Evolutionary conservation across 2,329 filamentous ascomycete genomes (phyloP).

Genomic region (Cladophialophora bantiana): DNA sequence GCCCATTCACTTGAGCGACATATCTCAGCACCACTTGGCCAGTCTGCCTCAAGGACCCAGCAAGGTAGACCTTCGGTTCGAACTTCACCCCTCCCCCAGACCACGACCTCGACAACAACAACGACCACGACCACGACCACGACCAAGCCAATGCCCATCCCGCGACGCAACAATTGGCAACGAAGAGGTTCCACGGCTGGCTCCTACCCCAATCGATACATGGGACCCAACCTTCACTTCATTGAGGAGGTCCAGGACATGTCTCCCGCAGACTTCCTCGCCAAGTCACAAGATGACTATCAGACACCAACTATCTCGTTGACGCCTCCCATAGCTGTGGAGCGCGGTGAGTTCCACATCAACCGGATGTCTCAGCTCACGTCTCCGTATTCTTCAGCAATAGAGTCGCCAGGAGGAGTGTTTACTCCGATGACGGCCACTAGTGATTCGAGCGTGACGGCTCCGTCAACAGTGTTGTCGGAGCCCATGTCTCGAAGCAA

Average conservation of each 20-base stretch:
- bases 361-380: slow-evolving; percentile 39
- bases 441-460: slow-evolving; percentile 42
- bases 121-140: slow-evolving; percentile 44
- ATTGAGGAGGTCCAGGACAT: slow-evolving; percentile 51
- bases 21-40: slow-evolving; percentile 34
- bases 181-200: slow-evolving; percentile 42
- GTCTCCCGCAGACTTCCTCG: slow-evolving; percentile 52
- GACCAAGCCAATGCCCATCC: slow-evolving; percentile 41
- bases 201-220: slow-evolving; percentile 49
- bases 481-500: slow-evolving; percentile 54
- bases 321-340: slow-evolving; percentile 41
- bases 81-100: slow-evolving; percentile 30
- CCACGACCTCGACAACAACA: slow-evolving; percentile 41
- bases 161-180: slow-evolving; percentile 31
- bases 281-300: slow-evolving; percentile 47
- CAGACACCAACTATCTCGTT: slow-evolving; percentile 38
- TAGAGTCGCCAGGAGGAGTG: slow-evolving; percentile 39
- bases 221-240: slow-evolving; percentile 43
- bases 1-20: slow-evolving; percentile 37
- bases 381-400: slow-evolving; percentile 38
- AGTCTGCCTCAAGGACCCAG: slow-evolving; percentile 20
- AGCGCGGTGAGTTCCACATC: slow-evolving; percentile 41
- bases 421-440: slow-evolving; percentile 37
- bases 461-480: slow-evolving; percentile 43
- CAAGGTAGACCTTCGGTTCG: slow-evolving; percentile 44